These are phyloP conservation scores for Hansenula anomala DNA, from an alignment of 1,139 yeast genomes.

Conservation along the genomic window DNA sequence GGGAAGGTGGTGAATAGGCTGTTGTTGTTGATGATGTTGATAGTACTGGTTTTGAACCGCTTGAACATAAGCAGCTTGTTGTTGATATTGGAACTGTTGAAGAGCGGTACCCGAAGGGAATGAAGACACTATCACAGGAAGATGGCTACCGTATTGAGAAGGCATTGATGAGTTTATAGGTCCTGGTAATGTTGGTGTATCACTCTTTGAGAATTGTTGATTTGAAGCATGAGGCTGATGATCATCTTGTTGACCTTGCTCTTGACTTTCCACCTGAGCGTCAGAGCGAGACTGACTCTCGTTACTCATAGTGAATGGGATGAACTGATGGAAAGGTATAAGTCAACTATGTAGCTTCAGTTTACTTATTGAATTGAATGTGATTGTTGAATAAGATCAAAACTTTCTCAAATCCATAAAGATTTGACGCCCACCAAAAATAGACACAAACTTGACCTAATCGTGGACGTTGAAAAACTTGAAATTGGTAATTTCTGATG, in stretches of 20 bases:
- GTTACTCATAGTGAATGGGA: not conserved
- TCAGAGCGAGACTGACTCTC: not conserved
- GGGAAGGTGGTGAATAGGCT: not conserved
- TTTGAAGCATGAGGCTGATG: not conserved
- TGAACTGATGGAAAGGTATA: too few species aligned
- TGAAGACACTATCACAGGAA: not conserved
- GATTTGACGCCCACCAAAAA: too few species aligned
- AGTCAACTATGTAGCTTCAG: too few species aligned
- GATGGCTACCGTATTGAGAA: not conserved
- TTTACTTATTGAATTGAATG: too few species aligned
- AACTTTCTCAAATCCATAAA: too few species aligned
- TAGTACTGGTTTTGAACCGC: not conserved
- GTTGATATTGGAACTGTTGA: slow-evolving; percentile 2
- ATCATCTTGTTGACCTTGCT: not conserved
- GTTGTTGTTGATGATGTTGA: not conserved
- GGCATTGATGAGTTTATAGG: not conserved
- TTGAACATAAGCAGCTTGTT: slow-evolving; percentile 2
- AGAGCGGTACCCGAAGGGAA: not conserved
- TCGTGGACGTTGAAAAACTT: too few species aligned
- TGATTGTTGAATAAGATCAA: too few species aligned
- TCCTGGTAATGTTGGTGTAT: not conserved
- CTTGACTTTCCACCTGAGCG: not conserved
- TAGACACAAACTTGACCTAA: too few species aligned
- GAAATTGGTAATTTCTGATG: too few species aligned
- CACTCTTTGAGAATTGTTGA: not conserved